Evolutionary conservation across 495 filamentous ascomycete genomes (phyloP), one percentile per base, ranked within the genome.

Genomic region (Parmelia sp.): DNA sequence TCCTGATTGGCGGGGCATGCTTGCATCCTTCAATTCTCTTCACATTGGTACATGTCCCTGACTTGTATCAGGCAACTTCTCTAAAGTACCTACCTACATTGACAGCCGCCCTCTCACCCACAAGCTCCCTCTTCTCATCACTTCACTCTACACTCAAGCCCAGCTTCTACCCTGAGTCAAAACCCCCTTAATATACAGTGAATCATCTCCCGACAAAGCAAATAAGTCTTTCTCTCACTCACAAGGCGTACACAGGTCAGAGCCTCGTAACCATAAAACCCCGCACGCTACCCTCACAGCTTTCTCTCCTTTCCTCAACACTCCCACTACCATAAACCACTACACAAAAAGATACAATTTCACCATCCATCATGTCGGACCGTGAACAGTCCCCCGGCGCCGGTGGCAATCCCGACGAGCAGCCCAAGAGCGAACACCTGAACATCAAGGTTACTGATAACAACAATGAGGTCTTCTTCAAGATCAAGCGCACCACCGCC

Each of bases 361-460:
- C 14, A 29, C 1, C 61, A 36, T 37, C 17, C 60, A 64, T 8
- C 12, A 85, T 85, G 82, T 79, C 83, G 25, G 82, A 84, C 61
- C 65, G 70, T 59, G 73, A 76, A 53, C 72, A 78, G 33, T 66
- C 69, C 37, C 69, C 67, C 45, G 69, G 66, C 57, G 76, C 71
- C 23, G 79, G 80, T 67, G 81, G 80, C 47, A 86, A 82, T 62
- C 83, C 86, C 47, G 80, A 81, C 42, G 83, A 83, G 62, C 83
- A 82, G 51, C 76, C 82, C 31, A 77, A 75, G 61, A 67, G 74
- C 42, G 95, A 97, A 75, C 95, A 99, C 75, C 81, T 99, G 11
- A 99, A 99, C 75, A 97, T 99, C 82, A 99, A 99, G 73, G 95
- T 99, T n/a, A 97, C 95, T 0, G 95, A 99, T 69, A 96, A 96